Base-by-base conservation (phyloP, 2,329 filamentous ascomycete species). In the Colletotrichum tropicicola region DNA sequence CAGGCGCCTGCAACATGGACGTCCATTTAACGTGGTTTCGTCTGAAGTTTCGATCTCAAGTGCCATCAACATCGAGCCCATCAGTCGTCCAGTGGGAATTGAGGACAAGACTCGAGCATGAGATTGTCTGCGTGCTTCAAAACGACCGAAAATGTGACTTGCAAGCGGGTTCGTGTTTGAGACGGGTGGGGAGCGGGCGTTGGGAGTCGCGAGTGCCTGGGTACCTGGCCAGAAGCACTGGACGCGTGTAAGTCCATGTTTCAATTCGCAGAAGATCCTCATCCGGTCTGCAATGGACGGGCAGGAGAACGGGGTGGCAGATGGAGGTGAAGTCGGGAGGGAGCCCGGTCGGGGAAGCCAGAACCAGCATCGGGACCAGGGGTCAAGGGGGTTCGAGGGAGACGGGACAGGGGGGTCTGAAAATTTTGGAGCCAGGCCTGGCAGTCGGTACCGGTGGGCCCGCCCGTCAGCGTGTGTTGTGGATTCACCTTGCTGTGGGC, bases 241-340 rank as follows among this genome's bases (percentile, higher is more conserved):
- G 45, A 58, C 52, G 63, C 63, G 53, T 58, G 59, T 23, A 64
- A 52, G 28, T 53, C 59, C 63, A 49, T 58, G 63, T 64, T 66
- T 64, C 44, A 66, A 66, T 53, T 30, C n/a, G 51, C 51, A 32
- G 19, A 43, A 47, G 63, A 62, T 62, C 41, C 45, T 53, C 25
- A 56, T 62, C 43, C 41, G 41, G 47, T 41, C 39, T 59, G 54
- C 17, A 23, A 49, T 59, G 39, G 17, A 39, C n/a, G 61, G 49
- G 37, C 32, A 12, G 45, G 47, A 45, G 45, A 37, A n/a, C n/a
- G n/a, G n/a, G 41, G 35, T 32, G 52, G 19, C 52, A 35, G 39
- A 44, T 35, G n/a, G 57, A 51, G 27, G 48, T 60, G 21, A 59
- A 48, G 12, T 52, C 52, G n/a, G 37, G 52, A 66, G 59, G 53